These are phyloP conservation scores for Russula sp. DNA, from an alignment of 768 basidiomycete genomes.

Conservation along the genomic window DNA sequence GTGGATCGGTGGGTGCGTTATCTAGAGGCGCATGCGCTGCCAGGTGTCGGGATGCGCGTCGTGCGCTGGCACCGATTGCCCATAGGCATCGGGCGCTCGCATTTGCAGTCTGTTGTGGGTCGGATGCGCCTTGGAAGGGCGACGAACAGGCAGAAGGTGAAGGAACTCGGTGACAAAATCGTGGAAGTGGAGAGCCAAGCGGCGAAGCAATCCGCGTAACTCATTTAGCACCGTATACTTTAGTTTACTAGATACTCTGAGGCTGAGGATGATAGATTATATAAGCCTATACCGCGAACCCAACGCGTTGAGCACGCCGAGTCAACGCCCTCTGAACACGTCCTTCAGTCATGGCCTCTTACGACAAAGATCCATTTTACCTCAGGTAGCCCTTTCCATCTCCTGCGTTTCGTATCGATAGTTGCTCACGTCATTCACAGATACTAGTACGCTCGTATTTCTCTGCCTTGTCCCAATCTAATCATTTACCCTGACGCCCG, in stretches of 20 bases:
- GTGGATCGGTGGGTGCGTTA: constrained; percentile 79
- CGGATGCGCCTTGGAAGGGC: constrained; percentile 31
- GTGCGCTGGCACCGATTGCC: constrained; percentile 69
- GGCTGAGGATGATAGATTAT: no score
- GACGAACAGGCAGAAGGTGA: constrained; percentile 31
- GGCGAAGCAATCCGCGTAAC: background rate
- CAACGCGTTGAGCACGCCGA: constrained; percentile 4
- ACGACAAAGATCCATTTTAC: constrained; percentile 26
- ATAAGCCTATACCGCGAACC: background rate
- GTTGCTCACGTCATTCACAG: constrained; percentile 27
- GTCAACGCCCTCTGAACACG: background rate
- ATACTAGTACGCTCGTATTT: constrained; percentile 41
- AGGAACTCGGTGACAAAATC: constrained; percentile 31
- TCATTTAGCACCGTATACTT: no score
- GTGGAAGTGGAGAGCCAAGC: constrained; percentile 30
- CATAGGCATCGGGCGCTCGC: constrained; percentile 43
- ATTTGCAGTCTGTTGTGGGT: constrained; percentile 34
- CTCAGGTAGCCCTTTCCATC: constrained; percentile 11
- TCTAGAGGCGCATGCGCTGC: constrained; percentile 64
- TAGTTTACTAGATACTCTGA: no score
- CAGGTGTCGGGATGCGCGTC: constrained; percentile 83
- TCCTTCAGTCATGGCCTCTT: constrained; percentile 15
- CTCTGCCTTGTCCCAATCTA: background rate
- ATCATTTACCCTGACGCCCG: background rate
- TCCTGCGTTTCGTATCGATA: background rate